Percentiles rank a stretch among this genome's conserved stretches.
These are phyloP conservation scores for Yamadazyma nakazawae DNA, from an alignment of 805 yeast species.

Conservation along the genomic window DNA sequence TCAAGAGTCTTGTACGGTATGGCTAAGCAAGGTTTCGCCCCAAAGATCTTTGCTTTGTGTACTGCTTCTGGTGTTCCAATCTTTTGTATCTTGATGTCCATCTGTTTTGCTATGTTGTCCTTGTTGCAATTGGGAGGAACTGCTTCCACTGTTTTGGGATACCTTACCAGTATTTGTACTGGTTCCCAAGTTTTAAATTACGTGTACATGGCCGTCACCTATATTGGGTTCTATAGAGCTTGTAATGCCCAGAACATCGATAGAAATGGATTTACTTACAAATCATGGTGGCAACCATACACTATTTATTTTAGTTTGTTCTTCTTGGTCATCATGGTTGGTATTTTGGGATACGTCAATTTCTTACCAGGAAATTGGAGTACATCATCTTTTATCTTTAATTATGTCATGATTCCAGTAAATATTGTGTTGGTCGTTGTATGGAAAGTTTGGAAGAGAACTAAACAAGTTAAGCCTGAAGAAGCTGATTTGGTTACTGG, in stretches of 20 bases:
- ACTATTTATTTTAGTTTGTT: conserved; percentile 27
- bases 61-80: conserved; percentile 66
- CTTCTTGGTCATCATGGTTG: conserved; percentile 39
- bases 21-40: conserved; percentile 72
- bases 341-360: conserved; percentile 66
- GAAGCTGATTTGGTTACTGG: conserved; percentile 47
- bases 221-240: conserved; percentile 44
- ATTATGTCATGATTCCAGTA: conserved; percentile 67
- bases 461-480: conserved; percentile 37
- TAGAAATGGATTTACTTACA: conserved; percentile 36
- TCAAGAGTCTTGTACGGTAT: conserved; percentile 65
- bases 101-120: conserved; percentile 14
- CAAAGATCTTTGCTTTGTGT: conserved; percentile 59
- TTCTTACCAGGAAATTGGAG: conserved; percentile 60
- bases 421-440: conserved; percentile 26
- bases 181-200: conserved; percentile 47
- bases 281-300: conserved; percentile 44
- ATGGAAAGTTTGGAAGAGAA: conserved; percentile 36
- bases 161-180: conserved; percentile 47
- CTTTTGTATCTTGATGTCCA: conserved; percentile 48
- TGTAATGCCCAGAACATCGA: conserved; percentile 37
- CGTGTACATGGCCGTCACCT: conserved; percentile 42
- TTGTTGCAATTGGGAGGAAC: conserved; percentile 27
- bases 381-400: conserved; percentile 59
- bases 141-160: conserved; percentile 36